These are phyloP conservation scores for Fusarium avenaceum DNA, from an alignment of 2,329 filamentous ascomycete species.

Conservation along the genomic window DNA sequence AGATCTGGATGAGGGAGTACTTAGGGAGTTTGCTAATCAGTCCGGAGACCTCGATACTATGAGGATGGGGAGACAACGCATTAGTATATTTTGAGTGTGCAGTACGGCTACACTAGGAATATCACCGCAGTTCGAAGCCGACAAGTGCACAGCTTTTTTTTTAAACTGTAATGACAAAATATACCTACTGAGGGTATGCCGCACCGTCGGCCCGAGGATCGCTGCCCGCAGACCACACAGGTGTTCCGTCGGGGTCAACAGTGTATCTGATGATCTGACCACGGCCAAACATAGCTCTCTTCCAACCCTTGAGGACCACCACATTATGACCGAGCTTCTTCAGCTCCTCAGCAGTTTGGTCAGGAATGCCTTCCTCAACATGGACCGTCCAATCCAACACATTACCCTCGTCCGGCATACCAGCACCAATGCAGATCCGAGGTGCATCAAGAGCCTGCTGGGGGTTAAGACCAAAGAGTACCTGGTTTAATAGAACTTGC, in stretches of 20 bases:
- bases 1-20: neutral
- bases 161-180: neutral
- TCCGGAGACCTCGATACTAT: neutral
- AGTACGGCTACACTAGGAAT: neutral
- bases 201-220: constrained; percentile 88
- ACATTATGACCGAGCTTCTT: constrained; percentile 79
- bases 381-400: constrained; percentile 75
- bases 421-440: constrained; percentile 86
- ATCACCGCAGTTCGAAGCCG: neutral
- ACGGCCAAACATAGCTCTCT: constrained; percentile 80
- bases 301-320: constrained; percentile 73
- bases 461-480: constrained; percentile 83
- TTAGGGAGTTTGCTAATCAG: neutral
- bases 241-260: constrained; percentile 76
- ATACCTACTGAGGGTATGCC: constrained; percentile 64
- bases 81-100: neutral
- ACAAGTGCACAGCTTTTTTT: neutral
- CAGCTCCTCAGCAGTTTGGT: constrained; percentile 76
- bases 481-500: constrained; percentile 90
- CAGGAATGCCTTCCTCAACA: constrained; percentile 84
- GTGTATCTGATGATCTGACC: constrained; percentile 88
- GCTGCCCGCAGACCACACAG: constrained; percentile 89
- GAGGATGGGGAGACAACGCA: neutral
- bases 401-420: constrained; percentile 72
- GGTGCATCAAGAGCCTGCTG: constrained; percentile 93